Evolutionary conservation across 1,139 yeast genomes (phyloP).

Genomic region (Blastobotrys malaysiensis): DNA sequence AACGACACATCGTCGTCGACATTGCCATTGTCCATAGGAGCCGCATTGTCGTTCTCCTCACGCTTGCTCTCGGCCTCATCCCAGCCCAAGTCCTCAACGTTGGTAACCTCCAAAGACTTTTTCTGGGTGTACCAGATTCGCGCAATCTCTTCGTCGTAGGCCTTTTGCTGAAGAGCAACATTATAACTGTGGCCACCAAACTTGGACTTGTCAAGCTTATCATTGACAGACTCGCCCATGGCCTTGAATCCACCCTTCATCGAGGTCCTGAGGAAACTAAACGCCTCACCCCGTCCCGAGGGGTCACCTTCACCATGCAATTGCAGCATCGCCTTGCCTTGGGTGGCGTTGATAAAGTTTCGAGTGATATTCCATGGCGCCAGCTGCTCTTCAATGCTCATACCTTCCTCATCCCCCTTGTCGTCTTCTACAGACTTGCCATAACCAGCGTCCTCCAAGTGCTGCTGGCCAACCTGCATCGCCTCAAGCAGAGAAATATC

Average conservation of each 20-base stretch:
- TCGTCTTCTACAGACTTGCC: slow-evolving; percentile 45
- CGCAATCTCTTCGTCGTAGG: slow-evolving; percentile 85
- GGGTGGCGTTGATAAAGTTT: slow-evolving; percentile 89
- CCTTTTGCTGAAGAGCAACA: slow-evolving; percentile 83
- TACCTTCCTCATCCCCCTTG: slow-evolving; percentile 39
- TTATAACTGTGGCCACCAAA: slow-evolving; percentile 65
- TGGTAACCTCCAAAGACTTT: slow-evolving; percentile 48
- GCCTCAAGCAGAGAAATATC: slow-evolving; percentile 82
- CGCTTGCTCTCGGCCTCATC: slow-evolving; percentile 40
- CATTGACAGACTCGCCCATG: slow-evolving; percentile 44
- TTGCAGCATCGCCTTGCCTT: slow-evolving; percentile 94
- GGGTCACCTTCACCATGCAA: slow-evolving; percentile 97
- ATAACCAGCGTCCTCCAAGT: slow-evolving; percentile 64
- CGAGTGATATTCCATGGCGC: slow-evolving; percentile 93
- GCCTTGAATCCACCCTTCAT: slow-evolving; percentile 93
- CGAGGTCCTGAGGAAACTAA: slow-evolving; percentile 83
- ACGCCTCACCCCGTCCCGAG: slow-evolving; percentile 84
- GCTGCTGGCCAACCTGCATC: slow-evolving; percentile 90
- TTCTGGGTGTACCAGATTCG: slow-evolving; percentile 91
- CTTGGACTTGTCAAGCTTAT: slow-evolving; percentile 40
- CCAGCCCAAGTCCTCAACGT: slow-evolving; percentile 28
- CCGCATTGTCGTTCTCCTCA: slow-evolving; percentile 29
- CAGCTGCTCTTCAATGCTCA: slow-evolving; percentile 71
- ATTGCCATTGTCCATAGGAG: slow-evolving; percentile 7
- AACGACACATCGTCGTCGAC: slow-evolving; percentile 34